Percentiles rank a stretch among this genome's conserved stretches.
Conservation (phyloP, 192 early-diverging fungal genomes). For the Linderina pennispora region DNA sequence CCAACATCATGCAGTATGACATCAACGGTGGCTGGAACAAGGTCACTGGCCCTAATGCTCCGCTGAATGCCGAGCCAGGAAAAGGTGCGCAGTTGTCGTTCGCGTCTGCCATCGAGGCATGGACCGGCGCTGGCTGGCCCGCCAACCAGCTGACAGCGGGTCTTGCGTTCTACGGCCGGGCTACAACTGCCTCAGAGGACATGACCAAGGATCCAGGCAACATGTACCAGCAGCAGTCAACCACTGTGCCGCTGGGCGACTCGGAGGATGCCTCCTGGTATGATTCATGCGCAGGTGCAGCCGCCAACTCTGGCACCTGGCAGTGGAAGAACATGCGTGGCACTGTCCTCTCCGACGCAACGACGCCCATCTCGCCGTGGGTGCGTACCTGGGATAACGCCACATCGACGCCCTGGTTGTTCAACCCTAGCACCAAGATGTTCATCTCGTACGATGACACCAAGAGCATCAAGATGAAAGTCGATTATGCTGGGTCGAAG, state of each 20-base stretch:
- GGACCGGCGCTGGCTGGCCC: conserved; percentile 54
- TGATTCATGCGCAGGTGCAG: conserved; percentile 40
- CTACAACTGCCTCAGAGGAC: conserved; percentile 37
- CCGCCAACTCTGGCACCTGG: conserved; percentile 41
- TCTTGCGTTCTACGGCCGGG: conserved; percentile 56
- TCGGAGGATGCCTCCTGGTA: conserved; percentile 50
- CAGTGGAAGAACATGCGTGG: conserved; percentile 56
- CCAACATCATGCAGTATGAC: conserved; percentile 70
- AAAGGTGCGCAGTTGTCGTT: conserved; percentile 39
- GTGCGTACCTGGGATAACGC: conserved; percentile 55
- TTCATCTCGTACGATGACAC: conserved; percentile 71
- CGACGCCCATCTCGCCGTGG: conserved; percentile 54
- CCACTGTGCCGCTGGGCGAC: conserved; percentile 47
- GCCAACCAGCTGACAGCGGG: conserved; percentile 56
- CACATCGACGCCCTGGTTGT: conserved; percentile 66
- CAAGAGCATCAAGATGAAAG: conserved; percentile 53
- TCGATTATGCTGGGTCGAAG: conserved; percentile 49
- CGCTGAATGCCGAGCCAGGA: conserved; percentile 37
- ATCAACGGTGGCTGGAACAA: conserved; percentile 52
- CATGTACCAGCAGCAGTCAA: conserved; percentile 37
- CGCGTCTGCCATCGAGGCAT: conserved; percentile 43
- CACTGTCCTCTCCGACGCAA: conserved; percentile 39
- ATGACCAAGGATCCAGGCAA: conserved; percentile 47
- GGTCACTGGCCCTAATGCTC: conserved; percentile 57
- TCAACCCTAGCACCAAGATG: conserved; percentile 49